Percentiles rank a stretch among this genome's conserved stretches.
Evolutionary conservation across 2,329 filamentous ascomycete genomes (phyloP).

Genomic region (Graphilbum ipis-grandicollis): DNA sequence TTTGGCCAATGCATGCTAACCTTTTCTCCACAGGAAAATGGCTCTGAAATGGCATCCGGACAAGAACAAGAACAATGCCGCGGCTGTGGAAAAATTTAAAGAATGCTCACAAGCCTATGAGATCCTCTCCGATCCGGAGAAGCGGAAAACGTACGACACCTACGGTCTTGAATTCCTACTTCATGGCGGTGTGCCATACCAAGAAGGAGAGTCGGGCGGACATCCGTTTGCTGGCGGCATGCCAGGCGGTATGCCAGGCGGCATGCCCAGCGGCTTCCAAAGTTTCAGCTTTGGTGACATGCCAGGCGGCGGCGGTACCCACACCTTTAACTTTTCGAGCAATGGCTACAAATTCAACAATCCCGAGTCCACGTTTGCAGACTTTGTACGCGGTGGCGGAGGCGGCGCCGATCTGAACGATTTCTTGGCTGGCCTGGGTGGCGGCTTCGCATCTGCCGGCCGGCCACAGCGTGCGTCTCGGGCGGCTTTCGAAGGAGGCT

Average conservation of each 20-base stretch:
- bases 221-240: constrained; percentile 43
- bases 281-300: constrained; percentile 18
- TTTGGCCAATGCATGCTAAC: too few species aligned
- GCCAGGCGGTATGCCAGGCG: constrained; percentile 24
- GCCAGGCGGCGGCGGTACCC: constrained; percentile 37
- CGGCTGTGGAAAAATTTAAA: constrained; percentile 88
- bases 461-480: constrained; percentile 5
- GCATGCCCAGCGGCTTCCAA: constrained; percentile 10
- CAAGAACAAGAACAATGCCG: constrained; percentile 88
- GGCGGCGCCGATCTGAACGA: constrained; percentile 33
- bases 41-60: constrained; percentile 90
- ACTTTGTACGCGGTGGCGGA: constrained; percentile 51
- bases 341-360: constrained; percentile 68
- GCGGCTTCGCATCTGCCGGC: constrained; percentile 13
- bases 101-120: constrained; percentile 96
- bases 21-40: constrained; percentile 60
- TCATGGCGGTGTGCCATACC: constrained; percentile 52
- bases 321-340: constrained; percentile 49
- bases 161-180: constrained; percentile 88
- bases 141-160: constrained; percentile 87
- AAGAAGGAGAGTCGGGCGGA: constrained; percentile 18
- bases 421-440: constrained; percentile 33
- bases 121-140: constrained; percentile 92
- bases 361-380: constrained; percentile 67
- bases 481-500: too few species aligned